Evolutionary conservation across 140 eudicot genomes (phyloP).

Genomic region (Erigeron philadelphicus): DNA sequence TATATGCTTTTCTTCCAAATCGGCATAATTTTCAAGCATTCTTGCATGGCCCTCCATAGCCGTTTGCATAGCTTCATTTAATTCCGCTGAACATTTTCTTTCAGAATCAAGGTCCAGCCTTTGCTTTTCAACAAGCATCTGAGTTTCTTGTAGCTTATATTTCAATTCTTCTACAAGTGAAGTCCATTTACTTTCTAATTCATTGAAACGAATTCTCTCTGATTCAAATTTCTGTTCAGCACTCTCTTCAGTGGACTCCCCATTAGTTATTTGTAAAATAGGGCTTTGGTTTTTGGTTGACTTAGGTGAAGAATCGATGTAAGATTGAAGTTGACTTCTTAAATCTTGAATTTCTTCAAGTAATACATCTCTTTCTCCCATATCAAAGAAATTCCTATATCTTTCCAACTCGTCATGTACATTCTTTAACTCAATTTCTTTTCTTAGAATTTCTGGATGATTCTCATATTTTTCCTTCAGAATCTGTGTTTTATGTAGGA

Average conservation of each 20-base stretch:
- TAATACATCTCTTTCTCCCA: constrained; percentile 90
- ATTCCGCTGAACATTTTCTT: constrained; percentile 80
- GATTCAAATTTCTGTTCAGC: constrained; percentile 60
- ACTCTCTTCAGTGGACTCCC: constrained; percentile 33
- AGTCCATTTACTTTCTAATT: constrained; percentile 79
- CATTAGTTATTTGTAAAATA: constrained; percentile 49
- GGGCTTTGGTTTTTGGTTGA: constrained; percentile 38
- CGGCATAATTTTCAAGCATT: constrained; percentile 89
- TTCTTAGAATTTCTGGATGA: constrained; percentile 71
- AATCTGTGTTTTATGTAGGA: constrained; percentile 35
- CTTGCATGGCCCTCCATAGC: constrained; percentile 96
- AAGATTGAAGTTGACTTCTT: constrained; percentile 72
- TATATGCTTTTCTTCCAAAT: constrained; percentile 80
- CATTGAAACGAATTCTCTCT: constrained; percentile 60
- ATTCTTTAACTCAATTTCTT: constrained; percentile 56
- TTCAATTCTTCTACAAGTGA: constrained; percentile 63
- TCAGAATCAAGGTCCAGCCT: constrained; percentile 60
- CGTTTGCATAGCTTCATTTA: constrained; percentile 85
- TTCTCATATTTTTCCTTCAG: constrained; percentile 74
- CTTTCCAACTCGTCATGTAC: constrained; percentile 69
- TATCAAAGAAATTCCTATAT: constrained; percentile 60
- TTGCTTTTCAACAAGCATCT: constrained; percentile 46
- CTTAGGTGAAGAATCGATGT: constrained; percentile 60
- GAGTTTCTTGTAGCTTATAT: constrained; percentile 54
- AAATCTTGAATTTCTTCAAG: constrained; percentile 84